Conservation (phyloP, 1,139 yeast species). For the Saccharomyces hybrid region DNA sequence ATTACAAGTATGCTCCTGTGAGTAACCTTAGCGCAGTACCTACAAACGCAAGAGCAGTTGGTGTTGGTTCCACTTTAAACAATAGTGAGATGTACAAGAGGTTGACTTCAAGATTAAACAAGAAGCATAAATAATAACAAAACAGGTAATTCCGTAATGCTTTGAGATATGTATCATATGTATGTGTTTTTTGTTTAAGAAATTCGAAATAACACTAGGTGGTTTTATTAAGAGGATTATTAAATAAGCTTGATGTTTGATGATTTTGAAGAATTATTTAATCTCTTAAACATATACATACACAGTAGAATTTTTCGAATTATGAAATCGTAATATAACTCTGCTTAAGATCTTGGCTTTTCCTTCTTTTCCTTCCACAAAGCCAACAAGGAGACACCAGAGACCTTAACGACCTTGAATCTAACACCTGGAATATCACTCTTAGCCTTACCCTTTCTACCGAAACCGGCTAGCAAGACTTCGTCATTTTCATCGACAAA, state of each 20-base stretch:
- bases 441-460: conserved; percentile 99
- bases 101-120: conserved; percentile 36
- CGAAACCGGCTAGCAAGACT: conserved; percentile 99
- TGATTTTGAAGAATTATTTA: neutral
- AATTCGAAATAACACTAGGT: neutral
- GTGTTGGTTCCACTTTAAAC: conserved; percentile 44
- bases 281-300: neutral
- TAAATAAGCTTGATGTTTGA: neutral
- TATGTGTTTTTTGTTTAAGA: neutral
- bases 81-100: conserved; percentile 74
- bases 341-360: conserved; percentile 94
- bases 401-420: conserved; percentile 99
- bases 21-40: conserved; percentile 41
- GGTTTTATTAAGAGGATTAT: neutral
- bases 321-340: conserved; percentile 6
- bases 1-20: conserved; percentile 84
- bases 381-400: conserved; percentile 99
- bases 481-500: conserved; percentile 99
- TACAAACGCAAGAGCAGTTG: conserved; percentile 35
- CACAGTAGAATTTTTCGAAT: neutral
- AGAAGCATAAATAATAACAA: conserved; percentile 15
- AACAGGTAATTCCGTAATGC: neutral
- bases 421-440: conserved; percentile 99
- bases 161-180: neutral
- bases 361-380: conserved; percentile 99